A percentile compares a stretch with the other conserved stretches of the same genome.
phyloP scores from a whole-genome alignment of 441 rosid genomes.

The Macaranga tanarius region DNA sequence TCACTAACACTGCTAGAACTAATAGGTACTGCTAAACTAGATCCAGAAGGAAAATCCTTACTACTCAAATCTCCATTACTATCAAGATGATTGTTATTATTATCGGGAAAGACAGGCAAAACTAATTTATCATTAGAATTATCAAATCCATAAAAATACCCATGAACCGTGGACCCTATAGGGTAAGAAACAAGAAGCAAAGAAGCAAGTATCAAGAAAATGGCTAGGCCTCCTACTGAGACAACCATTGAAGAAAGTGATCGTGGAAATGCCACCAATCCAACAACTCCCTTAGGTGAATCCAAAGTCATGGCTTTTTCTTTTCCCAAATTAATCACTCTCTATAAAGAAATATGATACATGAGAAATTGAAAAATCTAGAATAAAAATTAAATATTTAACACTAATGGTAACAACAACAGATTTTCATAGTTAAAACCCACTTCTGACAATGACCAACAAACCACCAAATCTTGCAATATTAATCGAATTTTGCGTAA shows the following conservation, averaged over 20 bases:
- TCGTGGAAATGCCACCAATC: constrained; percentile 49
- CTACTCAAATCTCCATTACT: constrained; percentile 19
- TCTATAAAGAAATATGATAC: background rate
- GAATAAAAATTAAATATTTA: background rate
- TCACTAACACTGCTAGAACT: constrained; percentile 30
- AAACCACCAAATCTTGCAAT: constrained; percentile 9
- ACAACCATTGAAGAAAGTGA: constrained; percentile 59
- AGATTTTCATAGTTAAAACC: background rate
- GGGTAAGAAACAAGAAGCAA: constrained; percentile 64
- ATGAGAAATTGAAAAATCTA: background rate
- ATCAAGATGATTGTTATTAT: constrained; percentile 21
- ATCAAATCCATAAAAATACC: constrained; percentile 60
- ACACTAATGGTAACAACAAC: background rate
- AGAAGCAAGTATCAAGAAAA: constrained; percentile 67
- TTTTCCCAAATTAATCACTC: background rate
- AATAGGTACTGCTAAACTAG: constrained; percentile 25
- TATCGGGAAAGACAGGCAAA: constrained; percentile 23
- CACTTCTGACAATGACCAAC: constrained; percentile 16
- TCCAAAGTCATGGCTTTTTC: constrained; percentile 51
- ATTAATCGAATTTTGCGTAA: background rate
- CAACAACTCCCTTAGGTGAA: constrained; percentile 47
- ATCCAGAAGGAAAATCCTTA: constrained; percentile 29
- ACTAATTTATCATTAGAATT: constrained; percentile 30
- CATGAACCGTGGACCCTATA: constrained; percentile 47
- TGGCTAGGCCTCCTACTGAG: constrained; percentile 54